Evolutionary conservation across 768 basidiomycete genomes (phyloP).

Genomic region (Lactarius evosmus): DNA sequence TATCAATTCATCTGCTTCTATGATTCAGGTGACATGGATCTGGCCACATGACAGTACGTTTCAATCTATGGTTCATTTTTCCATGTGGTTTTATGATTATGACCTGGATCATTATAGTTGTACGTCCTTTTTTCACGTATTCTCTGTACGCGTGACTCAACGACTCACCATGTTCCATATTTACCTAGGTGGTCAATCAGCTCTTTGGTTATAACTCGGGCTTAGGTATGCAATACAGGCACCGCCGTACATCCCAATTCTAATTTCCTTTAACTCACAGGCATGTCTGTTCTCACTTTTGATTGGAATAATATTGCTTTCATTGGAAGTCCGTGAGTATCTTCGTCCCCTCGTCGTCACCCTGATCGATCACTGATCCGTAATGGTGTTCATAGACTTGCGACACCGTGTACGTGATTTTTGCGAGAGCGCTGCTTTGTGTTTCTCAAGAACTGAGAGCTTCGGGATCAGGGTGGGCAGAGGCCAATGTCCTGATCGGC

Average conservation of each 20-base stretch:
- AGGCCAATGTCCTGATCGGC: conserved; percentile 61
- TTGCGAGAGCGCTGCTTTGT: neutral
- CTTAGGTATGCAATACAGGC: conserved; percentile 14
- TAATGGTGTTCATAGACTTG: conserved; percentile 38
- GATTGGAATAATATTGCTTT: conserved; percentile 59
- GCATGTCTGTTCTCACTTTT: conserved; percentile 75
- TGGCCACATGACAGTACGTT: conserved; percentile 27
- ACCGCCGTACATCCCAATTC: neutral
- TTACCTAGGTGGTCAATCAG: conserved; percentile 36
- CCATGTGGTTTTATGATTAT: neutral
- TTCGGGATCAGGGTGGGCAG: conserved; percentile 53
- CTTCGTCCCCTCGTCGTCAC: neutral
- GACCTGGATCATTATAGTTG: conserved; percentile 19
- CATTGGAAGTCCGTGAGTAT: conserved; percentile 29
- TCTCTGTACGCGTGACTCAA: neutral
- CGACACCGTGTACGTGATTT: conserved; percentile 55
- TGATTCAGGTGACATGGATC: conserved; percentile 28
- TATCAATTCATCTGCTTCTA: neutral
- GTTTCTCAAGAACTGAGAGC: conserved; percentile 1
- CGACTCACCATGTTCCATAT: neutral
- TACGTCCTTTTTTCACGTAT: conserved; percentile 18
- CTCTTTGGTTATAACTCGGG: conserved; percentile 53
- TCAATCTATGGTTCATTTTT: neutral
- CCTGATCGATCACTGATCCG: neutral
- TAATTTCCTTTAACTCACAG: conserved; percentile 12